Evolutionary conservation across 441 rosid genomes (phyloP), one percentile per base, ranked within the genome.

Genomic region (Bruguiera hainesii): DNA sequence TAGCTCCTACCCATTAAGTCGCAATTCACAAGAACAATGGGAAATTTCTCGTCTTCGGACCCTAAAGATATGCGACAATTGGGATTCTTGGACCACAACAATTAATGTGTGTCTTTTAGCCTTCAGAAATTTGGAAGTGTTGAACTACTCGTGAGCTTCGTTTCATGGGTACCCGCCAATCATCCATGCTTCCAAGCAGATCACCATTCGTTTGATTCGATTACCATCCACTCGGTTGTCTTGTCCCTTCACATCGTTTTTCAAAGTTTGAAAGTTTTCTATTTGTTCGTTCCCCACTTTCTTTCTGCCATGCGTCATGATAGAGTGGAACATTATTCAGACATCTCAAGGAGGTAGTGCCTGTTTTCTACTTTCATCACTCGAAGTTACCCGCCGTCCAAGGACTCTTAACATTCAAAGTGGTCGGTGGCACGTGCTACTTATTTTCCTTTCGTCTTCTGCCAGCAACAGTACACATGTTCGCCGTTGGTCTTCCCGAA

Each of bases 81-180:
- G 77, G 37, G 37, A 7, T 6, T 33, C 8, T 33, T 33, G 81
- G 83, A 6, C 80, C 77, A 76, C 79, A 69, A 69, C 33, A 19
- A 50, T 51, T 69, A 48, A 57, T 68, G 49, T 51, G 33, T 55
- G 11, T 18, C 18, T 19, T 10, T 23, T 8, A 11, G 4, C 9
- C 13, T 58, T 64, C 59, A 35, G 42, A 10, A 20, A 50, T 64
- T 29, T 19, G 33, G 21, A 61, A 39, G 1, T 42, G 63, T 56
- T n/a, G 11, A 48, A 50, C 57, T n/a, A 58, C 49, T 46, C 56
- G 29, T 63, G 21, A 7, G 18, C 18, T 13, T 42, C 4, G 19
- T 18, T 50, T 4, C 10, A 61, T 37, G 62, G 66, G 31, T 57
- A n/a, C 52, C 60, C 72, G 53, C 53, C 61, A 52, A 61, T 35